Evolutionary conservation across 2,329 filamentous ascomycete species (phyloP).

Genomic region (Pyricularia sp.): DNA sequence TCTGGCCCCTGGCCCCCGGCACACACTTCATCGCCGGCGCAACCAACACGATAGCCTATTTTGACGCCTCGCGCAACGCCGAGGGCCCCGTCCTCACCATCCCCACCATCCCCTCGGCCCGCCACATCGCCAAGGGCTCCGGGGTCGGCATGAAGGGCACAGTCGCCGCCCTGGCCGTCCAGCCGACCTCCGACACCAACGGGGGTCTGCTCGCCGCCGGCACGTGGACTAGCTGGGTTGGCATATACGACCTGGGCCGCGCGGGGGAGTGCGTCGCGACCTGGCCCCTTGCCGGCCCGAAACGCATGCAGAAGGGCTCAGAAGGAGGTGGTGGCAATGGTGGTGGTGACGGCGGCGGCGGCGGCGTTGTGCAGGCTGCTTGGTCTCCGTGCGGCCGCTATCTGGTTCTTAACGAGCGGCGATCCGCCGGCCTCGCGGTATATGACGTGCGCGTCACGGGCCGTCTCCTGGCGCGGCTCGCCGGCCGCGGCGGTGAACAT

Average conservation of each 20-base stretch:
- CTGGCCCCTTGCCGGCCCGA: slow-evolving; percentile 36
- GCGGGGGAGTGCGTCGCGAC: slow-evolving; percentile 39
- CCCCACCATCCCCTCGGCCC: slow-evolving; percentile 47
- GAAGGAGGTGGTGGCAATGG: slow-evolving; percentile 47
- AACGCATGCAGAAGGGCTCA: slow-evolving; percentile 18
- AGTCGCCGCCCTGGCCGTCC: slow-evolving; percentile 41
- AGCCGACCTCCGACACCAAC: slow-evolving; percentile 20
- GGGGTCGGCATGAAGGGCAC: slow-evolving; percentile 52
- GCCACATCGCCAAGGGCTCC: slow-evolving; percentile 44
- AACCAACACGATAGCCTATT: slow-evolving; percentile 44
- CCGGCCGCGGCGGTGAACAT: slow-evolving; percentile 29
- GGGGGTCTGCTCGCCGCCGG: slow-evolving; percentile 41
- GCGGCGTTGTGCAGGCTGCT: slow-evolving; percentile 46
- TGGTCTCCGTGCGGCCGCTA: slow-evolving; percentile 55
- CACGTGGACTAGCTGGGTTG: slow-evolving; percentile 50
- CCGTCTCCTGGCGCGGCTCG: slow-evolving; percentile 39
- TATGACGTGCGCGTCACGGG: slow-evolving; percentile 51
- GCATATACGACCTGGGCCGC: slow-evolving; percentile 47
- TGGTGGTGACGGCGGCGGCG: slow-evolving; percentile 39
- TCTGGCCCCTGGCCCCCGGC: slow-evolving; percentile 38
- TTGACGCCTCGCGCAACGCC: slow-evolving; percentile 42
- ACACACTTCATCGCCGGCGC: slow-evolving; percentile 49
- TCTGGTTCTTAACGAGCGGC: slow-evolving; percentile 47
- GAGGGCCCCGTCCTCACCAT: slow-evolving; percentile 38
- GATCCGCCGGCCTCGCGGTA: slow-evolving; percentile 39